phyloP scores from a whole-genome alignment of 2,329 filamentous ascomycete genomes.

The Pseudogymnoascus sp. region DNA sequence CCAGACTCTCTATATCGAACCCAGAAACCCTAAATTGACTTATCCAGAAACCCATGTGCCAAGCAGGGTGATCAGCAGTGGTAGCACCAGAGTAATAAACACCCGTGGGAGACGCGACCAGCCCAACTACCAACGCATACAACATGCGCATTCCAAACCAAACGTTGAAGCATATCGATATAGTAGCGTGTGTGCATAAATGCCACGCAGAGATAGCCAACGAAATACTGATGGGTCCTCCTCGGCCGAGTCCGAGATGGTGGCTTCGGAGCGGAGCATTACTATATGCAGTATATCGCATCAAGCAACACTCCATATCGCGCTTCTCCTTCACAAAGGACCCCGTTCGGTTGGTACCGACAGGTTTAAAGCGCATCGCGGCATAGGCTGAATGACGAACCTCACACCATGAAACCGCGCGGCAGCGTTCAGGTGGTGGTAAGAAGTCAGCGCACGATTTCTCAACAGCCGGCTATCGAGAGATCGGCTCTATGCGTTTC shows the following conservation, averaged over 20 bases:
- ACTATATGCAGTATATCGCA: background rate
- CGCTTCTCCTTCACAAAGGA: conserved; percentile 52
- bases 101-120: conserved; percentile 43
- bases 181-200: conserved; percentile 25
- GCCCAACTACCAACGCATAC: conserved; percentile 34
- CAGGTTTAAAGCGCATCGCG: background rate
- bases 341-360: conserved; percentile 14
- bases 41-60: background rate
- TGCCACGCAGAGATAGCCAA: conserved; percentile 8
- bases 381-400: background rate
- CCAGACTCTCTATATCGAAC: conserved; percentile 1
- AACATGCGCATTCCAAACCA: conserved; percentile 17
- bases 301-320: conserved; percentile 45
- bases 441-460: background rate
- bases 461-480: background rate
- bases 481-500: background rate
- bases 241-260: conserved; percentile 50
- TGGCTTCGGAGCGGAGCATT: conserved; percentile 50
- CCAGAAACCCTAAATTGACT: conserved; percentile 6
- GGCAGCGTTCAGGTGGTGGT: background rate
- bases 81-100: conserved; percentile 8
- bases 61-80: background rate
- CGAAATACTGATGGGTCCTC: conserved; percentile 27
- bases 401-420: background rate
- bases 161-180: conserved; percentile 20